A percentile compares a stretch with the other conserved stretches of the same genome.
phyloP scores from a whole-genome alignment of 805 yeast genomes.

The Saccharomycopsis fodiens region DNA sequence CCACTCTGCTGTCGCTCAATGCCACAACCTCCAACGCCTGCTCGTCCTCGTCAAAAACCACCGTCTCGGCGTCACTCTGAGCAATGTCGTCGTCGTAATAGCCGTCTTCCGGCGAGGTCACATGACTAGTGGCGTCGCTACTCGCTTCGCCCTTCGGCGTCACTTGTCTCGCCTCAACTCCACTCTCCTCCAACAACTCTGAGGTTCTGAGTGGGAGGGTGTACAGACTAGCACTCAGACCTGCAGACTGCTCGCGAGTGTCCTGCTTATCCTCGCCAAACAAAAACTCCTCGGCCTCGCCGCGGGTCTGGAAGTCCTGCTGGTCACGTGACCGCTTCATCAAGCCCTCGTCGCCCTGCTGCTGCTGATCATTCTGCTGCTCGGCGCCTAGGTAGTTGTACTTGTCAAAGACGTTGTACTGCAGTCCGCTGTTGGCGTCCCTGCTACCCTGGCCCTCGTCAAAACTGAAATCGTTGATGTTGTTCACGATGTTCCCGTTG shows the following conservation, averaged over 20 bases:
- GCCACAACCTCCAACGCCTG: neutral
- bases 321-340: neutral
- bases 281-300: neutral
- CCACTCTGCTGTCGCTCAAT: neutral
- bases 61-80: neutral
- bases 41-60: constrained; percentile 2
- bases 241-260: too few species aligned
- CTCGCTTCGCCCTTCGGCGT: neutral
- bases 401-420: constrained; percentile 16
- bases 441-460: constrained; percentile 5
- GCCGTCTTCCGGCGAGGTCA: constrained; percentile 3
- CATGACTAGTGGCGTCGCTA: constrained; percentile 17
- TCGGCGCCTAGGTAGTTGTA: constrained; percentile 15
- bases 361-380: constrained; percentile 12
- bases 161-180: neutral
- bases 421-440: constrained; percentile 1
- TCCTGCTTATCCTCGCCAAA: neutral
- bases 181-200: constrained; percentile 4
- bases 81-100: neutral
- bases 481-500: constrained; percentile 16
- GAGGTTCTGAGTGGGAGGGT: constrained; percentile 18
- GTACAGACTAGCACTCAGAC: too few species aligned
- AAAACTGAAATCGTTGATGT: constrained; percentile 14
- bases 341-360: constrained; percentile 7
- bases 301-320: neutral